Conservation (phyloP, 805 yeast genomes). For the Sugiyamaella mastotermitis region DNA sequence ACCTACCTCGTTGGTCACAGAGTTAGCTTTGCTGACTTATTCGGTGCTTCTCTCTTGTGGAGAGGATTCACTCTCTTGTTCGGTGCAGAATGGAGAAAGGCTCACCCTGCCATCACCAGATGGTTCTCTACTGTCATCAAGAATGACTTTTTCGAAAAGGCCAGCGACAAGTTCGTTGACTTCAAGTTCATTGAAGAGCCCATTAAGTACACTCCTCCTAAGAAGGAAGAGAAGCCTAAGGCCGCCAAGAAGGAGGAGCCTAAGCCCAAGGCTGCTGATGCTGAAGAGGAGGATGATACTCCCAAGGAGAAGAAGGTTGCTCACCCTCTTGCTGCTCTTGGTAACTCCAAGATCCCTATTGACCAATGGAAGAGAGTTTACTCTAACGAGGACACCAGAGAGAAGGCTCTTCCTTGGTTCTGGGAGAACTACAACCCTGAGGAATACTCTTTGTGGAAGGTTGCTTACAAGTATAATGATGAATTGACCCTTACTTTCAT, state of each 20-base stretch:
- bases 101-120: constrained; percentile 58
- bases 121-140: constrained; percentile 58
- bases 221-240: constrained; percentile 65
- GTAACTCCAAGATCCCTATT: constrained; percentile 57
- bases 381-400: constrained; percentile 97
- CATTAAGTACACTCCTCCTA: constrained; percentile 60
- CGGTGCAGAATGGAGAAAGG: constrained; percentile 59
- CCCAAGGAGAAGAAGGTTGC: constrained; percentile 65
- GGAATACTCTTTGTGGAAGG: constrained; percentile 94
- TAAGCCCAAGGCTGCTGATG: constrained; percentile 35
- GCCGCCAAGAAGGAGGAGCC: constrained; percentile 24
- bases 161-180: constrained; percentile 38
- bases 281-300: constrained; percentile 39
- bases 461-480: constrained; percentile 95
- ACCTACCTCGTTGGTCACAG: constrained; percentile 70
- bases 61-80: constrained; percentile 55
- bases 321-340: constrained; percentile 86
- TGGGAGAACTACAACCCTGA: constrained; percentile 90
- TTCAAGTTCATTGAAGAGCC: constrained; percentile 60
- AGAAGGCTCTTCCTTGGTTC: constrained; percentile 93
- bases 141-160: constrained; percentile 43
- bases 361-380: constrained; percentile 96
- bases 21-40: constrained; percentile 59
- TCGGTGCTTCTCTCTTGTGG: constrained; percentile 41
- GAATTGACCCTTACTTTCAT: constrained; percentile 95